Percentiles rank a stretch among this genome's conserved stretches.
Conservation (phyloP, 2,329 filamentous ascomycete species). For the Apiospora marii region DNA sequence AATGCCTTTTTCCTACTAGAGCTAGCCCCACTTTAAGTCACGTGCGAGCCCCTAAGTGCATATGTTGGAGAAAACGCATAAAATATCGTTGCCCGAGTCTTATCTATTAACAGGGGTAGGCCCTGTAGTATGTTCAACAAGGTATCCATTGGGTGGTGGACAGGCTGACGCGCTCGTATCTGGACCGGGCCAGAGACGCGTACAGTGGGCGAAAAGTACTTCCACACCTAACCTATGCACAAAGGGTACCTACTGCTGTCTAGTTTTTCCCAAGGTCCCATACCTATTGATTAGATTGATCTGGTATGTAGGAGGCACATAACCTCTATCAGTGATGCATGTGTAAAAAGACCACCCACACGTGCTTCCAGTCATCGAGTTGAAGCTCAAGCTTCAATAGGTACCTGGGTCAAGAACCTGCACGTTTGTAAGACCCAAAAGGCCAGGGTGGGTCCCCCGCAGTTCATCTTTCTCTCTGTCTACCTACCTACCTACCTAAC, state of each 20-base stretch:
- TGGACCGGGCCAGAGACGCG: neutral
- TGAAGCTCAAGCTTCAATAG: neutral
- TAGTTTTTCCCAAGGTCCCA: neutral
- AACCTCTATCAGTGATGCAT: neutral
- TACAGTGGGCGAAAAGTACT: neutral
- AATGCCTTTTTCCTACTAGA: no score
- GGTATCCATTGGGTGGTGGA: neutral
- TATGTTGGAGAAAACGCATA: no score
- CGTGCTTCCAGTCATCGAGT: neutral
- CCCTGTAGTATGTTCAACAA: neutral
- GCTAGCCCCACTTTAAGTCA: no score
- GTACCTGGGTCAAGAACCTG: neutral
- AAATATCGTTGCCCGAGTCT: no score
- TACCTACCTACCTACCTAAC: neutral
- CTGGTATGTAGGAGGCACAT: neutral
- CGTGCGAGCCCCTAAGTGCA: neutral
- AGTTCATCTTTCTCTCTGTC: neutral
- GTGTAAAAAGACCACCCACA: neutral
- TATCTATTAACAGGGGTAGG: neutral
- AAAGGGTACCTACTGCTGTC: no score
- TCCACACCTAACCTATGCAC: no score
- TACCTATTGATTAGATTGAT: neutral
- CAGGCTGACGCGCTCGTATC: neutral
- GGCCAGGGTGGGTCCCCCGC: neutral
- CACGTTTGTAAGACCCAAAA: neutral